Evolutionary conservation across 306 rosid species (phyloP).

Genomic region (Nissolia schottii): DNA sequence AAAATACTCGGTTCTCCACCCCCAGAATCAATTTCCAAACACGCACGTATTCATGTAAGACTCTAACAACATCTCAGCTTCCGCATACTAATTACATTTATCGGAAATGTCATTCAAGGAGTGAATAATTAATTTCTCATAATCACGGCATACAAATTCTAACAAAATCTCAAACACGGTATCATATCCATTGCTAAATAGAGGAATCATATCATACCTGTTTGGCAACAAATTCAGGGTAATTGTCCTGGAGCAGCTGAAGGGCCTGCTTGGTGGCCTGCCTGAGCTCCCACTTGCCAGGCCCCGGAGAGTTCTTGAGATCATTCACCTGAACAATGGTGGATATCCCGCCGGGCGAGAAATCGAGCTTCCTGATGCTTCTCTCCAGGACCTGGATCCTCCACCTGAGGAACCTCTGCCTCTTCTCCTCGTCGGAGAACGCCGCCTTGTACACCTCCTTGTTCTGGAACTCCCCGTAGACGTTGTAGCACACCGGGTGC

Average conservation of each 20-base stretch:
- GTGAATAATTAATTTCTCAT: too few relatives aligned
- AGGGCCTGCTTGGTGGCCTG: slow-evolving; percentile 72
- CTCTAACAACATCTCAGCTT: too few relatives aligned
- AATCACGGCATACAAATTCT: too few relatives aligned
- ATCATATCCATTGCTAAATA: too few relatives aligned
- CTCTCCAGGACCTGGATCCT: slow-evolving; percentile 62
- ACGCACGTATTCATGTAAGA: too few relatives aligned
- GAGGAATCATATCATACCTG: slow-evolving; percentile 36
- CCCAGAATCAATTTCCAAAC: too few relatives aligned
- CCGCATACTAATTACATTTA: too few relatives aligned
- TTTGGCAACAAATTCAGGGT: slow-evolving; percentile 78
- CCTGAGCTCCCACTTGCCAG: slow-evolving; percentile 64
- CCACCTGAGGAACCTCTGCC: slow-evolving; percentile 50
- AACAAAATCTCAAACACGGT: too few relatives aligned
- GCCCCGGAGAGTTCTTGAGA: slow-evolving; percentile 64
- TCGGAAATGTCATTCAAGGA: too few relatives aligned
- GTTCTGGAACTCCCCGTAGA: slow-evolving; percentile 54
- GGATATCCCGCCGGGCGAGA: slow-evolving; percentile 51
- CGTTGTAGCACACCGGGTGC: slow-evolving; percentile 71
- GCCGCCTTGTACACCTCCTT: slow-evolving; percentile 58
- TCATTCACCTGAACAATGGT: slow-evolving; percentile 72
- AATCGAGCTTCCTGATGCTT: slow-evolving; percentile 60
- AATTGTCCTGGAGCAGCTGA: slow-evolving; percentile 61
- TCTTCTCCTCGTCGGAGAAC: slow-evolving; percentile 58
- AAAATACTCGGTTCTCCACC: too few relatives aligned